Conservation (phyloP, 495 filamentous ascomycete species). For the Daldinia bambusicola region DNA sequence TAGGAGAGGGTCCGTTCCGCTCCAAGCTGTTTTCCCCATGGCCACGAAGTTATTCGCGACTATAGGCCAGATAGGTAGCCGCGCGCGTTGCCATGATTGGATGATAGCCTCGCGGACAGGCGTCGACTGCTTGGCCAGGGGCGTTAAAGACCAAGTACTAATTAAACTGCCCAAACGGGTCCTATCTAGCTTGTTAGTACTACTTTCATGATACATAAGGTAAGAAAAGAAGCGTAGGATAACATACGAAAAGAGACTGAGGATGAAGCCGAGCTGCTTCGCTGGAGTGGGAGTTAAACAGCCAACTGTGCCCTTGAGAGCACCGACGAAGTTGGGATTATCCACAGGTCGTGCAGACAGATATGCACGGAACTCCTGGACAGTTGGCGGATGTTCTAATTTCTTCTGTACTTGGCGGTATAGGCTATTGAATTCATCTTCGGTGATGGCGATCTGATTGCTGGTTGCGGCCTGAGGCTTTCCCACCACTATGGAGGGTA, state of each 20-base stretch:
- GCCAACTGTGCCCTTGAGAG: conserved; percentile 7
- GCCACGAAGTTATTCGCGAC: conserved; percentile 62
- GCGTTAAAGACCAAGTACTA: conserved; percentile 37
- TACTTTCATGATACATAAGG: neutral
- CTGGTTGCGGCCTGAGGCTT: neutral
- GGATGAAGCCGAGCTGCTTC: conserved; percentile 6
- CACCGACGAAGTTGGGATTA: conserved; percentile 6
- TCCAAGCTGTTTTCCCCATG: conserved; percentile 68
- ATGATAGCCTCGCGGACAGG: conserved; percentile 64
- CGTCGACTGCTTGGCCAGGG: conserved; percentile 52
- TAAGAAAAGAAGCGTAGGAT: neutral
- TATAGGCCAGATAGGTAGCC: conserved; percentile 62
- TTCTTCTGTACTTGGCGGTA: neutral
- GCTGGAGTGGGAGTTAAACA: neutral
- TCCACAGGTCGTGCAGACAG: conserved; percentile 11
- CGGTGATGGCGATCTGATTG: conserved; percentile 4
- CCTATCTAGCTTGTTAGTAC: neutral
- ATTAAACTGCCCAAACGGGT: conserved; percentile 26
- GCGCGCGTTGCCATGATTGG: conserved; percentile 62
- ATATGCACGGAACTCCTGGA: conserved; percentile 22
- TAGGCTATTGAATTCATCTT: conserved; percentile 3
- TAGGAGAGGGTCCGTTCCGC: conserved; percentile 64
- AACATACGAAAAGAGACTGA: conserved; percentile 15
- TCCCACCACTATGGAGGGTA: conserved; percentile 13
- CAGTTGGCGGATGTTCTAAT: neutral